A percentile compares a stretch with the other conserved stretches of the same genome.
These are phyloP conservation scores for Trichoderma sp. DNA, from an alignment of 2,329 filamentous ascomycete genomes.

Conservation along the genomic window DNA sequence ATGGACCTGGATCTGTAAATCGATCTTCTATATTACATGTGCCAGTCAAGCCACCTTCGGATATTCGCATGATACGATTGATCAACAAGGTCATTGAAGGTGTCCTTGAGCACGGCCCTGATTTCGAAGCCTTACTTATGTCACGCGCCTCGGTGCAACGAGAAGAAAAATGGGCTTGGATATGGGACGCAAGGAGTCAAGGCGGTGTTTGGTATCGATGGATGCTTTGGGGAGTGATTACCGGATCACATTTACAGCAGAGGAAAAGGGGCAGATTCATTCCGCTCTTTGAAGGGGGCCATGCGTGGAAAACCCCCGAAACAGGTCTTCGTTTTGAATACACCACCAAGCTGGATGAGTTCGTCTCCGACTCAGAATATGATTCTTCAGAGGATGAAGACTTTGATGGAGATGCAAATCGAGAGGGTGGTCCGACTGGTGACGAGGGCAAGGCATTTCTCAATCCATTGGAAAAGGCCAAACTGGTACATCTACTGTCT, in stretches of 20 bases:
- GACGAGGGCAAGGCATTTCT: slow-evolving; percentile 67
- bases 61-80: slow-evolving; percentile 76
- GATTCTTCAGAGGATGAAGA: slow-evolving; percentile 86
- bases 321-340: slow-evolving; percentile 80
- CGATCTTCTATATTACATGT: slow-evolving; percentile 63
- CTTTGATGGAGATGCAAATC: slow-evolving; percentile 60
- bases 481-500: slow-evolving; percentile 80
- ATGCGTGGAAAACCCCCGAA: slow-evolving; percentile 78
- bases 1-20: slow-evolving; percentile 47
- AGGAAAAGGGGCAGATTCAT: slow-evolving; percentile 56
- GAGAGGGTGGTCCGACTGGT: slow-evolving; percentile 47
- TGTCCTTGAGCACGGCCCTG: slow-evolving; percentile 76
- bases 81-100: slow-evolving; percentile 88
- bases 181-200: slow-evolving; percentile 81
- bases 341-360: slow-evolving; percentile 73
- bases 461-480: slow-evolving; percentile 81
- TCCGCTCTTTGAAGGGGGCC: slow-evolving; percentile 74
- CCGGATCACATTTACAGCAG: slow-evolving; percentile 56
- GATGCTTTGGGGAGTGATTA: slow-evolving; percentile 86
- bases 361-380: slow-evolving; percentile 83
- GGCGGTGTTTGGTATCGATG: slow-evolving; percentile 92
- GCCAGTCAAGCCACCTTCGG: slow-evolving; percentile 73
- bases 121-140: slow-evolving; percentile 94
- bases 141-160: slow-evolving; percentile 78
- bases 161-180: slow-evolving; percentile 91